Evolutionary conservation across 805 yeast genomes (phyloP), one percentile per base, ranked within the genome.

Genomic region (Pichia rugopelliculosa): DNA sequence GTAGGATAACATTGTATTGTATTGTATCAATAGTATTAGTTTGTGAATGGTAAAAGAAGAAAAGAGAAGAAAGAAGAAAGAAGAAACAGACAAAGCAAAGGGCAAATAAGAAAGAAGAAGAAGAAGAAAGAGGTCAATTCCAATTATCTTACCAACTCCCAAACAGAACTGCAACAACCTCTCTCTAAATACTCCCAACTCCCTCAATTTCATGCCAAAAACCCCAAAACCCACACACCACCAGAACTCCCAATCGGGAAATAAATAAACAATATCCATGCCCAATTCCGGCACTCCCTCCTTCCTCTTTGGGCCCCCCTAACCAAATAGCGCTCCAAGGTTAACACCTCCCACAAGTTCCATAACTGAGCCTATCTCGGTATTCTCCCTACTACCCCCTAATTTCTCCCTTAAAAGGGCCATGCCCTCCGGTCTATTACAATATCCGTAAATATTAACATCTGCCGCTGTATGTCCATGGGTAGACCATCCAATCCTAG

Each of bases 381-480:
- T 87, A 66, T 91, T 90, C 67, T 90, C 97, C 59, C 79, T 87
- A 64, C 83, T 85, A 7, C 97, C 97, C 26, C 74, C 75, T 46
- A 89, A 69, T 11, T 76, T 70, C 20, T 72, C 63, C 48, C 68
- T 61, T 9, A 76, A 55, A 54, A 71, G 57, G 2, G 53, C 40
- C 59, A 66, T 66, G 26, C 80, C 71, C 8, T 66, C 56, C 42
- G 71, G 69, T 23, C 74, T 77, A 56, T 83, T 83, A 27, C 89
- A 75, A 61, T 82, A 76, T 0, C 84, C 96, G 62, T 90, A 90
- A 42, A 91, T 85, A 59, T 91, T 90, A 34, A 90, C 96, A 65
- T 90, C 98, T 15, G 90, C 96, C 0, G 96, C 96, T 20, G 95
- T 82, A 65, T 90, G 98, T 26, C 97, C 98, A 59, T 88, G 95